Base-by-base conservation (phyloP, 176 grass and related monocot genomes). In the Chloris gayana region DNA sequence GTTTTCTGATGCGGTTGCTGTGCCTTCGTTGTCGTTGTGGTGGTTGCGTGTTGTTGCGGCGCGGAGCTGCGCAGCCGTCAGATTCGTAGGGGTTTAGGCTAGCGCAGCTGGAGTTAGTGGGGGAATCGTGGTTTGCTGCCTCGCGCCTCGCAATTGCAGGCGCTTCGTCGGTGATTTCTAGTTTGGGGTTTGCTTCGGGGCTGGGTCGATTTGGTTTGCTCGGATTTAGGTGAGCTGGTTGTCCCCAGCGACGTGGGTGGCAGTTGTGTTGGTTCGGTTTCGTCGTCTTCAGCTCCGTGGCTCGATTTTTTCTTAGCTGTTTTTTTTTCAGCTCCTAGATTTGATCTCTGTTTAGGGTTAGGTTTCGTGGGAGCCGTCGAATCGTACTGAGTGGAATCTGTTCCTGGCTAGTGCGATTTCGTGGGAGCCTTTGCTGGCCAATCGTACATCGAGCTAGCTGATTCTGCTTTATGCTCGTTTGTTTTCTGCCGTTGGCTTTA, bases 61-160 rank as follows among this genome's bases (percentile, higher is more conserved):
- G 30, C 6, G 47, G 18, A 8, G 41, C 39, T 26, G 5, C 4
- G 47, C 0, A 30, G 9, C 51, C 49, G 34, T 73, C 70, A 73
- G 70, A 73, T 73, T 54, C 47, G 70, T 54, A 73, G 70, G 70
- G 70, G 24, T 73, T 73, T 73, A 54, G 47, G 47, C 31, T 4
- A 33, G 47, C 31, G 1, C 14, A 54, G 70, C 70, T 9, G 15
- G 29, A 44, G 0, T 31, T 3, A 14, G 25, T 31, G 14, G 26
- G 27, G 6, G 18, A n/a, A 73, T 54, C 50, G 10, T 9, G 19
- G 18, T 5, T 12, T 1, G 19, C 4, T 3, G 9, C 17, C 1
- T 73, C 47, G 10, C 47, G 27, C 9, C 30, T 12, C 51, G 46
- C 70, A 8, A 34, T 73, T 53, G 29, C 3, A 47, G 47, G 9